phyloP scores from a whole-genome alignment of 768 basidiomycete genomes.

The Mycena filopes region DNA sequence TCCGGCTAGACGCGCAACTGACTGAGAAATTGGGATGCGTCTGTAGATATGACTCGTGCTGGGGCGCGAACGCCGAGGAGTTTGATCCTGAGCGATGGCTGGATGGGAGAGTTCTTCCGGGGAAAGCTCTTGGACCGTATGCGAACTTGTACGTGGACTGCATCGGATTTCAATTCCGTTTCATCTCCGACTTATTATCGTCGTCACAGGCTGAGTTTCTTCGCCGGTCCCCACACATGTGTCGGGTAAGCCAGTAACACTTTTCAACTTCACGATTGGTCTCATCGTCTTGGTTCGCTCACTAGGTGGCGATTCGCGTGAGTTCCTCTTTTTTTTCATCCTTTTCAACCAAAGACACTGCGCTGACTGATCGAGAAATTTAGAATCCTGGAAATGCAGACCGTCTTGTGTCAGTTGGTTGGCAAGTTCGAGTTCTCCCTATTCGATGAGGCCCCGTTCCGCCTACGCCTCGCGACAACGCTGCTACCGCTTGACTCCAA shows the following conservation, averaged over 20 bases:
- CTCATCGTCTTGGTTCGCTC: not conserved
- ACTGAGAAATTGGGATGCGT: not conserved
- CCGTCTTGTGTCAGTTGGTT: slow-evolving; percentile 51
- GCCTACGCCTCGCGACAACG: slow-evolving; percentile 18
- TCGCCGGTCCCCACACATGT: slow-evolving; percentile 21
- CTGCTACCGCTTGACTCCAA: slow-evolving; percentile 21
- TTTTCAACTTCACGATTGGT: not conserved
- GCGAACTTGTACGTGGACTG: slow-evolving; percentile 40
- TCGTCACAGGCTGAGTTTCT: slow-evolving; percentile 23
- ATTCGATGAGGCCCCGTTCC: slow-evolving; percentile 8
- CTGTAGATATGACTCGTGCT: slow-evolving; percentile 35
- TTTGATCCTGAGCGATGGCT: slow-evolving; percentile 52
- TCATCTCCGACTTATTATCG: not conserved
- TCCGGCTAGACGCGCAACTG: not conserved
- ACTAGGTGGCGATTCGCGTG: slow-evolving; percentile 29
- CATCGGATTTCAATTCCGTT: not conserved
- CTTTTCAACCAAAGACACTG: not conserved
- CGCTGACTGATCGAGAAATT: not conserved
- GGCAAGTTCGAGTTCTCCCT: slow-evolving; percentile 51
- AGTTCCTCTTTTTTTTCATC: slow-evolving; percentile 9
- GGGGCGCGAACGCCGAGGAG: slow-evolving; percentile 48
- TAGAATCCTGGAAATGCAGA: slow-evolving; percentile 51
- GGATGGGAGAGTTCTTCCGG: slow-evolving; percentile 32
- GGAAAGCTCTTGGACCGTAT: slow-evolving; percentile 36
- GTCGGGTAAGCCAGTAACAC: slow-evolving; percentile 16